phyloP scores from a whole-genome alignment of 495 filamentous ascomycete species.

The Penicillium daleae region DNA sequence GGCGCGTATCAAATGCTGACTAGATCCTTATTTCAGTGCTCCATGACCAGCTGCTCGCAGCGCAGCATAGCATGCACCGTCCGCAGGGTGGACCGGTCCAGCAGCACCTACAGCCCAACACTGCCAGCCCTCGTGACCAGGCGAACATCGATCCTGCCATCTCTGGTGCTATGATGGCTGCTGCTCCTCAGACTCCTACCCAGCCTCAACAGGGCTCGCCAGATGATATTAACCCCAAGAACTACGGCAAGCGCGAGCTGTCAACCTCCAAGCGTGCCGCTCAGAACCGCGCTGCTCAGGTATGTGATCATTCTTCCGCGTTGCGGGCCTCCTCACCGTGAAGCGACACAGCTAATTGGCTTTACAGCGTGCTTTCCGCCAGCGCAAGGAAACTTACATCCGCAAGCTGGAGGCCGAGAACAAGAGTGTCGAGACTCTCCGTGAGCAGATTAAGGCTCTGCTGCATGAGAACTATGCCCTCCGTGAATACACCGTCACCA shows the following conservation, averaged over 20 bases:
- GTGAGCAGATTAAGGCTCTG: constrained; percentile 71
- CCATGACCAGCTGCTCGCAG: constrained; percentile 58
- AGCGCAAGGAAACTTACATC: constrained; percentile 97
- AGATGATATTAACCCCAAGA: constrained; percentile 48
- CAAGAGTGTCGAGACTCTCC: constrained; percentile 69
- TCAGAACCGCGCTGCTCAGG: constrained; percentile 96
- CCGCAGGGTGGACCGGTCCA: constrained; percentile 40
- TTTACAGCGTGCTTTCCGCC: constrained; percentile 81
- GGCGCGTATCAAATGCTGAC: constrained; percentile 23
- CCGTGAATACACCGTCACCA: constrained; percentile 85
- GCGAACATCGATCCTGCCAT: constrained; percentile 59
- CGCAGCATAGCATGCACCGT: constrained; percentile 51
- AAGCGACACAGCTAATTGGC: neutral
- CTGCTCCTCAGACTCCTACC: constrained; percentile 43
- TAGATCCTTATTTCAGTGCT: constrained; percentile 43
- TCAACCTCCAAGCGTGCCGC: constrained; percentile 95
- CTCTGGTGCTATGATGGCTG: constrained; percentile 48
- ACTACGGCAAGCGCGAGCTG: constrained; percentile 79
- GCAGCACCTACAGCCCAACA: constrained; percentile 48
- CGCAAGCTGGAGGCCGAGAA: constrained; percentile 95
- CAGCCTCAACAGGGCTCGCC: constrained; percentile 38
- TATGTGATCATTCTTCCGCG: constrained; percentile 44
- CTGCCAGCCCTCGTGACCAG: constrained; percentile 51
- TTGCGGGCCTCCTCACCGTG: no score
- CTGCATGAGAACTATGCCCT: constrained; percentile 88